Conservation (phyloP, 345 rosid genomes). For the Ailanthus altissimus region DNA sequence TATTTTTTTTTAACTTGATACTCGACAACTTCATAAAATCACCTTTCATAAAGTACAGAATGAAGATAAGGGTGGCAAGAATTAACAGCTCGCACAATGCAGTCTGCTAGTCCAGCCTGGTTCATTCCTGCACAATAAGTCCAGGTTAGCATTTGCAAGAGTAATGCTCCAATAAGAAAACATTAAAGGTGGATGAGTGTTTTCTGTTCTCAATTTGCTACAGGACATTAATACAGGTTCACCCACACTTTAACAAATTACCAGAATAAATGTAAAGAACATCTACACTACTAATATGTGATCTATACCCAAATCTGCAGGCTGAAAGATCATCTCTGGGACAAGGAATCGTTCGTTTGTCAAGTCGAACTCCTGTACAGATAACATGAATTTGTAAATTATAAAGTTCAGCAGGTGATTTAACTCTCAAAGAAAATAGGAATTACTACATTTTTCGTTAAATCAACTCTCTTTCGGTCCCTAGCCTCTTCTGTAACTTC, state of each 20-base stretch:
- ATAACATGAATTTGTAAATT: slow-evolving; percentile 15
- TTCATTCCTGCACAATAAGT: slow-evolving; percentile 65
- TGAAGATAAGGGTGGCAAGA: slow-evolving; percentile 83
- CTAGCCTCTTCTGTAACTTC: slow-evolving; percentile 37
- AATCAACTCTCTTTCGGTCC: slow-evolving; percentile 62
- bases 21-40: slow-evolving; percentile 12
- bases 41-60: slow-evolving; percentile 91
- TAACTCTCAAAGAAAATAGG: neutral
- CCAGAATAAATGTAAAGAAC: neutral
- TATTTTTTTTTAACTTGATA: neutral
- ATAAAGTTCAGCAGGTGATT: slow-evolving; percentile 2
- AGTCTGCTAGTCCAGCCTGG: slow-evolving; percentile 95
- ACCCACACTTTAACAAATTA: neutral
- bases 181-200: neutral
- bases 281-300: neutral
- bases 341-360: slow-evolving; percentile 93
- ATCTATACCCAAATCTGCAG: slow-evolving; percentile 81
- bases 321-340: slow-evolving; percentile 93
- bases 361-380: slow-evolving; percentile 84
- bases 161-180: neutral
- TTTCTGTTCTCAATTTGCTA: neutral
- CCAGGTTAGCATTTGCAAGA: neutral
- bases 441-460: slow-evolving; percentile 62
- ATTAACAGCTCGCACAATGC: slow-evolving; percentile 89
- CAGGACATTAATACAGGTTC: neutral